These are phyloP conservation scores for Fremontodendron californicum DNA, from an alignment of 345 rosid genomes.

Conservation along the genomic window DNA sequence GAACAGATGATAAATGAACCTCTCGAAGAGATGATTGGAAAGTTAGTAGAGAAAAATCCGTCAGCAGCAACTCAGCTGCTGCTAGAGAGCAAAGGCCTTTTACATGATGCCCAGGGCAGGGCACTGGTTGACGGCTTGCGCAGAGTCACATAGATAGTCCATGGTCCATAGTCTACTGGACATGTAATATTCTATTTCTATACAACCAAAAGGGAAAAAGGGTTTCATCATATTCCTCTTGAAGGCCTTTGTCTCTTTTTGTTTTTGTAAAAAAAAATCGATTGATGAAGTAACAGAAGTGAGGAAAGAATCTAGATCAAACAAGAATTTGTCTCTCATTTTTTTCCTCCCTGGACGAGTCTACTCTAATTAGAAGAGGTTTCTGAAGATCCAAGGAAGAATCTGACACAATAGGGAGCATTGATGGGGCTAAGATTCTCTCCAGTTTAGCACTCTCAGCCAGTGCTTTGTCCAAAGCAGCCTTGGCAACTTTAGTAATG, in stretches of 20 bases:
- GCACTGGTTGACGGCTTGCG: slow-evolving; percentile 23
- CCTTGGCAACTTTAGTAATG: slow-evolving; percentile 2
- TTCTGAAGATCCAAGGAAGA: neutral
- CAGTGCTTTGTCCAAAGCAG: neutral
- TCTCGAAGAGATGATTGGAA: slow-evolving; percentile 48
- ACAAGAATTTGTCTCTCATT: neutral
- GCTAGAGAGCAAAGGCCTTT: slow-evolving; percentile 49
- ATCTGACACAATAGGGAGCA: neutral
- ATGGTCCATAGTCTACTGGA: neutral
- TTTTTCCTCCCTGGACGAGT: neutral
- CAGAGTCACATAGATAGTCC: slow-evolving; percentile 6
- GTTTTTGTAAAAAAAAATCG: too few species aligned
- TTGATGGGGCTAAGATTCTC: neutral
- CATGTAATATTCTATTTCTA: too few species aligned
- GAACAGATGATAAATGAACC: slow-evolving; percentile 37
- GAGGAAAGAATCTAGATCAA: neutral
- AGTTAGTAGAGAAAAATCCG: slow-evolving; percentile 35
- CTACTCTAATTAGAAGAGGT: neutral
- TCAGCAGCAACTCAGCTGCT: slow-evolving; percentile 39
- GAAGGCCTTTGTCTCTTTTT: too few species aligned
- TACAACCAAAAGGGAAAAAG: too few species aligned
- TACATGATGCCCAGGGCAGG: slow-evolving; percentile 38
- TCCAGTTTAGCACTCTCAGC: neutral
- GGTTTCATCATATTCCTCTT: too few species aligned
- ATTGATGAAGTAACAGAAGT: neutral